phyloP scores from a whole-genome alignment of 2,329 filamentous ascomycete species.

The Dothidotthia symphoricarpi region DNA sequence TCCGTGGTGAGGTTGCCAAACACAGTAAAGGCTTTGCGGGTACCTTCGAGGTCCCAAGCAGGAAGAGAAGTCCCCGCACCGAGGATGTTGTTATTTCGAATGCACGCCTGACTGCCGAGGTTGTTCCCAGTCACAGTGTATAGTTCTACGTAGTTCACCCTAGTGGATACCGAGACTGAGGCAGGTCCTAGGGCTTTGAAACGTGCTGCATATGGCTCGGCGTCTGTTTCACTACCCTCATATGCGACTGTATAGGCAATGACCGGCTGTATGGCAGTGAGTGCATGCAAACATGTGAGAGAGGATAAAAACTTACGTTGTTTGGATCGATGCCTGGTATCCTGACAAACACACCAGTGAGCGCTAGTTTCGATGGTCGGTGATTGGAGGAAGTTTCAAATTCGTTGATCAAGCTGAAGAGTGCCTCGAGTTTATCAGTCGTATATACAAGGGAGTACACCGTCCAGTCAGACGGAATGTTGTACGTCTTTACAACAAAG shows the following conservation, averaged over 20 bases:
- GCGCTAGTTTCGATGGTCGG: slow-evolving; percentile 9
- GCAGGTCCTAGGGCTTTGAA: slow-evolving; percentile 18
- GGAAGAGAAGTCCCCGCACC: slow-evolving; percentile 19
- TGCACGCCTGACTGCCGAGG: slow-evolving; percentile 12
- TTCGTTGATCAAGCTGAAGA: slow-evolving; percentile 35
- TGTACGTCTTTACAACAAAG: slow-evolving; percentile 34
- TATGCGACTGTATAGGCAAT: slow-evolving; percentile 18
- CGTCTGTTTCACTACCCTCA: slow-evolving; percentile 16
- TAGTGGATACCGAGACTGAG: slow-evolving; percentile 1
- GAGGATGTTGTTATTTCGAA: slow-evolving; percentile 10
- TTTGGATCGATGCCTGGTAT: slow-evolving; percentile 13
- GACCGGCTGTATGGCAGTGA: slow-evolving; percentile 9
- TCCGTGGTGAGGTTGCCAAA: slow-evolving; percentile 20
- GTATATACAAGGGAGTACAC: slow-evolving; percentile 14
- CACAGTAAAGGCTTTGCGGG: slow-evolving; percentile 16
- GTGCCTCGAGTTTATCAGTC: slow-evolving; percentile 26
- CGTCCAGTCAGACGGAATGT: slow-evolving; percentile 12
- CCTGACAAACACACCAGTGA: slow-evolving; percentile 11
- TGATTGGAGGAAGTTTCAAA: slow-evolving; percentile 4
- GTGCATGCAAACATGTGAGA: background rate
- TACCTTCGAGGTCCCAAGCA: slow-evolving; percentile 14
- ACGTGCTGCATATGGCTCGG: slow-evolving; percentile 12
- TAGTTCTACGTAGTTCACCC: slow-evolving; percentile 16
- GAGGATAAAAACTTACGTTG: slow-evolving; percentile 10
- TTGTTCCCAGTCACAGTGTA: slow-evolving; percentile 18